Base-by-base conservation (phyloP, 768 basidiomycete genomes). In the Boletus vinaceobasis region DNA sequence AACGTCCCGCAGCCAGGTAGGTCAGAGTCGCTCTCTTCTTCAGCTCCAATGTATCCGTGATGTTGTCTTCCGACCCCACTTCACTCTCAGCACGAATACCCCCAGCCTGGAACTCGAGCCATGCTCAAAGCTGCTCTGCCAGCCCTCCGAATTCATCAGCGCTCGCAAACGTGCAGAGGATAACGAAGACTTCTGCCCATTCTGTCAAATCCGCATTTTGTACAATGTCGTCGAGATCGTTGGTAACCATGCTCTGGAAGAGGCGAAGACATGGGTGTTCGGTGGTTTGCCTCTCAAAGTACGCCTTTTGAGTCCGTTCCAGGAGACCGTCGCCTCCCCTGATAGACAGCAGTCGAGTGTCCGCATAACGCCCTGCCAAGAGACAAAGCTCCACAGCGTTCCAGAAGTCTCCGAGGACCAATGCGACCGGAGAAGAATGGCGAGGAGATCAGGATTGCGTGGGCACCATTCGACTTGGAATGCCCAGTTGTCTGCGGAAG, bases 391-490 rank as follows among this genome's bases (percentile, higher is more conserved):
- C 85, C 17, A 98, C 97, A 2, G 97, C 96, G 15, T 86, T 88
- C 62, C 84, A 81, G 59, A 98, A 98, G 70, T 99, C 95, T n/a
- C 97, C 96, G 10, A 98, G 77, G 2, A 99, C 93, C 37, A 98
- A 79, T 3, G 96, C 90, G 65, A 14, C 95, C 96, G 60, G 97
- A 95, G 73, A 96, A 96, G 72, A 92, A 95, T 87, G 0, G 94
- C 93, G 38, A 98, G 82, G 43, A 97, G 78, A 63, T 93, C 89
- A 1, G 95, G 89, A 75, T 85, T 78, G 50, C 91, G 88, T 11
- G 95, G 96, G 66, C 92, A 96, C 90, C 93, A 98, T 52, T 94
- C 84, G 11, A 94, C 90, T 73, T 98, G 91, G 87, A 98, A 98
- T 0, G 94, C 90, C 96, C 96, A 98, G 74, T 98, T 97, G 60